These are phyloP conservation scores for Danielia oregonensis DNA, from an alignment of 805 yeast genomes.

Conservation along the genomic window DNA sequence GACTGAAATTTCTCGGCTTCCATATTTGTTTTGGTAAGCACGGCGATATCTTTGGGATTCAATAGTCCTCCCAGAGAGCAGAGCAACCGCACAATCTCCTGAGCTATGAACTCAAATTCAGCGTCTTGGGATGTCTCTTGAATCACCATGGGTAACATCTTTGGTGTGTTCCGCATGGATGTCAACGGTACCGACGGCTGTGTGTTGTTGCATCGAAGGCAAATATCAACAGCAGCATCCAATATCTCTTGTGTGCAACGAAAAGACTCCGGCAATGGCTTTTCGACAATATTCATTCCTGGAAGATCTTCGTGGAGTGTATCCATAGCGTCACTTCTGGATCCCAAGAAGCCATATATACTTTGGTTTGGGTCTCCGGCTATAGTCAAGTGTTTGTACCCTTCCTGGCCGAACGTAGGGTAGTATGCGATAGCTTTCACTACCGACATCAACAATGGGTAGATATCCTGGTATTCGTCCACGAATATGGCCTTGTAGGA, in stretches of 20 bases:
- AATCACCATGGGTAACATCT: conserved; percentile 22
- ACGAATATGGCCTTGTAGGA: conserved; percentile 44
- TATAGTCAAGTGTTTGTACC: conserved; percentile 51
- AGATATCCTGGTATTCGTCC: conserved; percentile 75
- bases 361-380: conserved; percentile 75
- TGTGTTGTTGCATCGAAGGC: conserved; percentile 8
- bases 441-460: conserved; percentile 46
- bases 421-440: conserved; percentile 36
- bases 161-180: conserved; percentile 10
- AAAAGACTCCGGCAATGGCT: conserved; percentile 49
- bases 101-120: conserved; percentile 40
- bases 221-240: conserved; percentile 33
- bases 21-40: conserved; percentile 13
- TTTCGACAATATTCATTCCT: conserved; percentile 18
- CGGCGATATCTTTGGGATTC: conserved; percentile 14
- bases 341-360: conserved; percentile 64
- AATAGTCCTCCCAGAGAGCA: conserved; percentile 17
- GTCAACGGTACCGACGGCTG: conserved; percentile 2
- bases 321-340: conserved; percentile 35
- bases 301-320: conserved; percentile 21
- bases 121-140: conserved; percentile 20
- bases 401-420: conserved; percentile 18
- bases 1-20: conserved; percentile 11
- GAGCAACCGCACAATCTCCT: conserved; percentile 14
- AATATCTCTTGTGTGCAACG: conserved; percentile 59